A percentile compares a stretch with the other conserved stretches of the same genome.
phyloP scores from a whole-genome alignment of 345 rosid genomes.

The Noccaea bulbosa region DNA sequence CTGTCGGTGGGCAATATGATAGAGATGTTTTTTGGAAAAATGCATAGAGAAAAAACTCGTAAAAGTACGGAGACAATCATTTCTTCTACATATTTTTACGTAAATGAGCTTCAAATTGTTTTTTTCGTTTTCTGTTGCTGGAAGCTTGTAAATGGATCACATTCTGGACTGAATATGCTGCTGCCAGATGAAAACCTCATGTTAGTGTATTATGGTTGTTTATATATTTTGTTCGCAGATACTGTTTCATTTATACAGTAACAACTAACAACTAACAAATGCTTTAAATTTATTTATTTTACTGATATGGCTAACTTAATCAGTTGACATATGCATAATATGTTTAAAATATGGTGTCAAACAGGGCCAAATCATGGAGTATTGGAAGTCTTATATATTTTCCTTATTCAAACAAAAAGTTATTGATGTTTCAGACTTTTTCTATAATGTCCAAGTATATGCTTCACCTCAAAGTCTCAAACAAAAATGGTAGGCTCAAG shows the following conservation, averaged over 20 bases:
- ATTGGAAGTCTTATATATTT: not conserved
- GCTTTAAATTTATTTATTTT: not conserved
- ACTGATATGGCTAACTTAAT: not conserved
- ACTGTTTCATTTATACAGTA: no score
- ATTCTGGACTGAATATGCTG: no score
- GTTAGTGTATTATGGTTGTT: not conserved
- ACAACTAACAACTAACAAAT: not conserved
- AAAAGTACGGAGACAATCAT: no score
- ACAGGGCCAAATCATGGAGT: not conserved
- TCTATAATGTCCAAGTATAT: not conserved
- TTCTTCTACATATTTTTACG: no score
- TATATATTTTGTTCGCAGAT: not conserved
- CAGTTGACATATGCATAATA: not conserved
- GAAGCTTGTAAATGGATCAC: no score
- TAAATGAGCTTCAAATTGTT: no score
- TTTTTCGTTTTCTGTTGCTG: no score
- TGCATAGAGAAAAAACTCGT: no score
- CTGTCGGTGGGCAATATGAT: no score
- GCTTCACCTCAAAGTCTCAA: not conserved
- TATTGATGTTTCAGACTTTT: not conserved
- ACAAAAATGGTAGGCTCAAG: conserved; percentile 20
- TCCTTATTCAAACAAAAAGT: not conserved
- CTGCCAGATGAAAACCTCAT: not conserved
- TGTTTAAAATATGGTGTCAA: not conserved
- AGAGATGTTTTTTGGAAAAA: no score